Base-by-base conservation (phyloP, 2,329 filamentous ascomycete species). In the Aspergillus viridinutans region DNA sequence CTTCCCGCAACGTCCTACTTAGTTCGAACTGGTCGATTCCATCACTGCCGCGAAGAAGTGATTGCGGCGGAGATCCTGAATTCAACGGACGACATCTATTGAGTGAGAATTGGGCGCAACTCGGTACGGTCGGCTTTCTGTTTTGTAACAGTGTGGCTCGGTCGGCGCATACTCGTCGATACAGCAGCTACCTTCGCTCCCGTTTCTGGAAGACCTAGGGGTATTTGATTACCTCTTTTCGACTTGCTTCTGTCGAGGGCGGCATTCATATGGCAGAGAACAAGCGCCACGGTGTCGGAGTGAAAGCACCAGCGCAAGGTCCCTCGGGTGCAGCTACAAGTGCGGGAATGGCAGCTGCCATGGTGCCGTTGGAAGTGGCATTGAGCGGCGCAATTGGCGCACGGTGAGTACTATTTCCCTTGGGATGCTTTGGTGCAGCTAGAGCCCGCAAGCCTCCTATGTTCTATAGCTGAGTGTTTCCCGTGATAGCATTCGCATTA, bases 381-480 rank as follows among this genome's bases (percentile, higher is more conserved):
- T 72, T 87, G 67, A 81, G 79, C 70, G 83, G 82, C 72, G 82
- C 82, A 51, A 81, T 87, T 69, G 85, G 85, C 62, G 81, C 82
- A 62, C 81, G 82, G 84, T 86, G 78, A 72, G 81, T 35, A 38
- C 54, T 29, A 23, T 52, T 52, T 28, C 35, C 45, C 25, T 35
- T 50, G 29, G 20, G 28, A 50, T 49, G n/a, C 42, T 49, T n/a
- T 25, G 20, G 12, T 32, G 48, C 32, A 29, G 49, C 57, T 43
- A 43, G 21, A 32, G 43, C 6, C 21, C 25, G 29, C 35, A 21
- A 21, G 12, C 21, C 10, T 9, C 5, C 9, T 23, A 20, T 48
- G 20, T 9, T 40, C 28, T 14, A 23, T 25, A 51, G 45, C 55
- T 62, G 43, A 62, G 35, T 43, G 28, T 38, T 47, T 47, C 52